Conservation (phyloP, 169 alveolate species). For the Sarcocystis neurona region DNA sequence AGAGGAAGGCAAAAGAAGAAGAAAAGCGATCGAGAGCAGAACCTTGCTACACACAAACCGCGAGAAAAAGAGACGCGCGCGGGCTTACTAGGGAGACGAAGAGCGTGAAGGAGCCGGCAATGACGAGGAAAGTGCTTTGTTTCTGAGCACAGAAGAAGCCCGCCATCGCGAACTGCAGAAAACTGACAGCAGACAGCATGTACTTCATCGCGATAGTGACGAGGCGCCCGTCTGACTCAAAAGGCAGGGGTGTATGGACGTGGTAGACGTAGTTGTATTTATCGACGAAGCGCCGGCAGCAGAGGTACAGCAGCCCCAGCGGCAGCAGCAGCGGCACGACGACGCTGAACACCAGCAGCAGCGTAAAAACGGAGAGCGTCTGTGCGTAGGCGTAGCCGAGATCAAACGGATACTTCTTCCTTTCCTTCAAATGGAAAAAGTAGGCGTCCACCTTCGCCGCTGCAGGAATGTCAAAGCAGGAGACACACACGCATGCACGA, state of each 20-base stretch:
- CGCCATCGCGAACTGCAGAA: slow-evolving; percentile 23
- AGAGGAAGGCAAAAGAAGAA: no score
- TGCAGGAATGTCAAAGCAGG: background rate
- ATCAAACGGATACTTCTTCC: background rate
- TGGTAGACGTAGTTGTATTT: background rate
- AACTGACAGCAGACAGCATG: background rate
- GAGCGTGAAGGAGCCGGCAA: background rate
- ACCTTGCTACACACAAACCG: background rate
- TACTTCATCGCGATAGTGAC: background rate
- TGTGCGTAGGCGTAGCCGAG: slow-evolving; percentile 23
- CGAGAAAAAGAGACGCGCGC: background rate
- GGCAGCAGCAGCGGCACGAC: slow-evolving; percentile 1
- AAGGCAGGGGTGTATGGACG: background rate
- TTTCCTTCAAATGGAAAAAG: background rate
- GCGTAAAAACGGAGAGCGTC: background rate
- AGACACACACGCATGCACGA: background rate
- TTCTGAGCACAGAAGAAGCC: background rate
- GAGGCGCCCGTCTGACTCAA: background rate
- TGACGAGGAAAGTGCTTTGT: background rate
- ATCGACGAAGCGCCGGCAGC: background rate
- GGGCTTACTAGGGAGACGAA: background rate
- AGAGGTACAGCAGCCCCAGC: background rate
- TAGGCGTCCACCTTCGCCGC: background rate
- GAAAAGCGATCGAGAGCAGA: no score
- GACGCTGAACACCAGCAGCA: background rate